Evolutionary conservation across 2,329 filamentous ascomycete genomes (phyloP).

Genomic region (Pseudogymnoascus sp.): DNA sequence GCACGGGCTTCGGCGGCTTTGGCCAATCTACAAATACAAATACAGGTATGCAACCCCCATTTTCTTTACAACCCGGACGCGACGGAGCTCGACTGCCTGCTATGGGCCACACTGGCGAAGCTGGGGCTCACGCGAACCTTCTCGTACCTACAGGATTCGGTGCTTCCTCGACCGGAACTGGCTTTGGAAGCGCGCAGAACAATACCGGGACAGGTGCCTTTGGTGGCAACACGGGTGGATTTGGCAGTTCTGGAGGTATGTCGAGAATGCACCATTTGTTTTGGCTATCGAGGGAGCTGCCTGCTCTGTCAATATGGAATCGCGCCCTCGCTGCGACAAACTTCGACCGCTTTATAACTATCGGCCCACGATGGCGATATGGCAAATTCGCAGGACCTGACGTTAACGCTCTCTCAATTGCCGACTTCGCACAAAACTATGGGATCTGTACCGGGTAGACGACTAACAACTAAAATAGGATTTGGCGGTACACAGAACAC

Average conservation of each 20-base stretch:
- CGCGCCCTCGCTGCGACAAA: not conserved
- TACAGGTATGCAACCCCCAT: constrained; percentile 28
- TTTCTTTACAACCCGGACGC: constrained; percentile 15
- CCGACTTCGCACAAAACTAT: not conserved
- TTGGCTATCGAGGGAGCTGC: not conserved
- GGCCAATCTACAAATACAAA: constrained; percentile 28
- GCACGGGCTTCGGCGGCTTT: constrained; percentile 48
- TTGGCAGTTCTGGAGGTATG: constrained; percentile 33
- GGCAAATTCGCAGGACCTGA: not conserved
- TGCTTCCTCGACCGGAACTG: constrained; percentile 29
- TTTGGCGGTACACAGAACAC: constrained; percentile 38
- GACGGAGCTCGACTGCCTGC: constrained; percentile 15
- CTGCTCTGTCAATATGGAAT: not conserved
- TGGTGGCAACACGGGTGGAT: constrained; percentile 29
- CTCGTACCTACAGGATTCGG: constrained; percentile 35
- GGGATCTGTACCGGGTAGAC: not conserved
- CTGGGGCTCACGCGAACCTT: constrained; percentile 29
- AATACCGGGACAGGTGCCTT: constrained; percentile 33
- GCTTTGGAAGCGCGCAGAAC: constrained; percentile 33
- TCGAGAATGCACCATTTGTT: constrained; percentile 19
- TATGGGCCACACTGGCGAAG: constrained; percentile 21
- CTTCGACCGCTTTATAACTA: not conserved
- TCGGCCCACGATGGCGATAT: not conserved
- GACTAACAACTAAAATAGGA: constrained; percentile 15
- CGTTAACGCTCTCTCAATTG: not conserved